A percentile compares a stretch with the other conserved stretches of the same genome.
These are phyloP conservation scores for Cucurbita ficifolia DNA, from an alignment of 306 rosid genomes.

Conservation along the genomic window DNA sequence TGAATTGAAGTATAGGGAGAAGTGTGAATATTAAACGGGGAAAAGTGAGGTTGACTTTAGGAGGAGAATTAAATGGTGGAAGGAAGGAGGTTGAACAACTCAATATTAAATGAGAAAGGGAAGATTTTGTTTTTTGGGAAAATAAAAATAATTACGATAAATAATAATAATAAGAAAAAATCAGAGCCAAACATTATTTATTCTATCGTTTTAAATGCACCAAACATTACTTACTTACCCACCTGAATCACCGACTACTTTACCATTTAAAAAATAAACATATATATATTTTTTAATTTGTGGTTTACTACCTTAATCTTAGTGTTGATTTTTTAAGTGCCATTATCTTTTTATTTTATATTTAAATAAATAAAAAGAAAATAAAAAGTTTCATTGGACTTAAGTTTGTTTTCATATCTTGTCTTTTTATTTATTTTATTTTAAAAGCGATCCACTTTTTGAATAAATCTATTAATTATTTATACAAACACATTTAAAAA, in stretches of 20 bases:
- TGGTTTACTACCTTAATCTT: neutral
- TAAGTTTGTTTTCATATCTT: no score
- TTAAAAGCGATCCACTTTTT: no score
- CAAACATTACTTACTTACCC: neutral
- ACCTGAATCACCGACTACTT: neutral
- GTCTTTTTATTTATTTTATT: no score
- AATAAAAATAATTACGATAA: neutral
- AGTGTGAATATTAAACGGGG: neutral
- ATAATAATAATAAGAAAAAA: neutral
- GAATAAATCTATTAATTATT: no score
- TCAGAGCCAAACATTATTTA: neutral
- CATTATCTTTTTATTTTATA: no score
- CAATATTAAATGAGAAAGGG: neutral
- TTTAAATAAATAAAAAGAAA: no score
- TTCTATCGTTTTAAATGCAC: no score
- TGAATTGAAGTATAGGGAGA: neutral
- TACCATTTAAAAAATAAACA: neutral
- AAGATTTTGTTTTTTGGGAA: neutral
- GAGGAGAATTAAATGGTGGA: neutral
- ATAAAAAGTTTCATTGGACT: no score
- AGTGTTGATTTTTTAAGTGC: no score
- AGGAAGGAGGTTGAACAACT: neutral
- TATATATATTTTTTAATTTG: neutral
- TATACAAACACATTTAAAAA: neutral
- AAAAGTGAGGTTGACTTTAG: neutral